Evolutionary conservation across 2,329 filamentous ascomycete genomes (phyloP), one percentile per base, ranked within the genome.

Genomic region (Dactylellina leptospora): DNA sequence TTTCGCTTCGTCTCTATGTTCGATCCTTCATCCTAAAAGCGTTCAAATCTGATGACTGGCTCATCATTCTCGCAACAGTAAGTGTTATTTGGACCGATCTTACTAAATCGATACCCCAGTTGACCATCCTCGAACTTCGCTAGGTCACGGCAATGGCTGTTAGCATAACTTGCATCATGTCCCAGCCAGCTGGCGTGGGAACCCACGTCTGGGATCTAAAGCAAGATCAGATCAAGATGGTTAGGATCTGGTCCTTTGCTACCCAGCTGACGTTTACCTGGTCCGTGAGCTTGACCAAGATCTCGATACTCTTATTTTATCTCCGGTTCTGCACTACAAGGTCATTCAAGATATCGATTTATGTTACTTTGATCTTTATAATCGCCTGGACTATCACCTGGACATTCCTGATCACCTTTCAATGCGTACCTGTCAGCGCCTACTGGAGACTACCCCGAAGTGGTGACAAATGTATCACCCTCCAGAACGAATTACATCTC

Each of bases 401-500:
- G 75, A 76, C 81, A 28, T 70, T 81, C 5, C 75, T 82, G 6
- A 75, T 76, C 18, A 74, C 80, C 27, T 78, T 81, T 20, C 81
- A 82, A 73, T 82, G 81, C 78, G 78, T 77, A 77, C 81, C 76
- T 0, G 77, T 78, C 9, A 71, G 74, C 3, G 78, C 74, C 11
- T 76, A 75, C 4, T 82, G 78, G 76, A 77, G 81, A 23, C 44
- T 55, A 6, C 40, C 77, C 45, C 50, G 51, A 18, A 48, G 27
- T 10, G 74, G 73, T 0, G 70, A 82, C 73, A 68, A 76, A n/a
- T 85, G 83, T 63, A 78, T 85, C 10, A 50, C 51, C 2, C 77
- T 80, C 59, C 79, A 87, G 71, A 81, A 83, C 1, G 79, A 80
- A 0, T 84, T 85, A 54, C 81, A 86, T 25, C 81, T 85, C 27